These are phyloP conservation scores for Neoarthrinium moseri DNA, from an alignment of 2,329 filamentous ascomycete species.

Conservation along the genomic window DNA sequence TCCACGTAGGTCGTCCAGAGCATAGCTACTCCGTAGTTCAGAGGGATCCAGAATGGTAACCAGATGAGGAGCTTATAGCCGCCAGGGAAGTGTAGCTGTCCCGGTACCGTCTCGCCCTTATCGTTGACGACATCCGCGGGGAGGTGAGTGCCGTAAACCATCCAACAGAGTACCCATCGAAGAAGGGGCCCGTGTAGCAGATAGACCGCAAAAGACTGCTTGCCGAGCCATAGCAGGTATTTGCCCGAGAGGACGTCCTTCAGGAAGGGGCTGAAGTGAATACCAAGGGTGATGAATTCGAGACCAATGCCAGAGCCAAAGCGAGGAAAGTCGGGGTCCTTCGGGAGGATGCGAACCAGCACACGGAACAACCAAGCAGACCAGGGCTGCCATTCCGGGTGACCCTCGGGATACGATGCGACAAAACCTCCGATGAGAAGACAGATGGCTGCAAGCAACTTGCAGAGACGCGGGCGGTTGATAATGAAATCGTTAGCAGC, in stretches of 20 bases:
- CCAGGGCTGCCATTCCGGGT: constrained; percentile 53
- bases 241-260: constrained; percentile 53
- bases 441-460: constrained; percentile 45
- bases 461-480: constrained; percentile 40
- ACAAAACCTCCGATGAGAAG: constrained; percentile 53
- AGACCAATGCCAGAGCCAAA: constrained; percentile 36
- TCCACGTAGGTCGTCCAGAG: constrained; percentile 55
- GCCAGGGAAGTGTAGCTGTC: constrained; percentile 36
- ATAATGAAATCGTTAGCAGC: constrained; percentile 45
- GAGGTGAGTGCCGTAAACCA: constrained; percentile 49
- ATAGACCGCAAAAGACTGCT: constrained; percentile 64
- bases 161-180: constrained; percentile 58
- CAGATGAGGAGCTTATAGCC: constrained; percentile 34
- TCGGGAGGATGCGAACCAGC: constrained; percentile 42
- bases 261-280: constrained; percentile 33
- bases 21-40: constrained; percentile 44
- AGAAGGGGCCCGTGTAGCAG: constrained; percentile 62
- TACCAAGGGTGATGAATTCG: constrained; percentile 28
- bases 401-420: constrained; percentile 59
- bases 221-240: constrained; percentile 60
- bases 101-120: constrained; percentile 32
- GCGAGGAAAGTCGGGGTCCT: constrained; percentile 43
- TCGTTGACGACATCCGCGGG: constrained; percentile 34
- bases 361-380: constrained; percentile 43
- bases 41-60: constrained; percentile 43